These are phyloP conservation scores for Phytophthora podocarpi DNA, from an alignment of 352 stramenopile genomes.

Conservation along the genomic window DNA sequence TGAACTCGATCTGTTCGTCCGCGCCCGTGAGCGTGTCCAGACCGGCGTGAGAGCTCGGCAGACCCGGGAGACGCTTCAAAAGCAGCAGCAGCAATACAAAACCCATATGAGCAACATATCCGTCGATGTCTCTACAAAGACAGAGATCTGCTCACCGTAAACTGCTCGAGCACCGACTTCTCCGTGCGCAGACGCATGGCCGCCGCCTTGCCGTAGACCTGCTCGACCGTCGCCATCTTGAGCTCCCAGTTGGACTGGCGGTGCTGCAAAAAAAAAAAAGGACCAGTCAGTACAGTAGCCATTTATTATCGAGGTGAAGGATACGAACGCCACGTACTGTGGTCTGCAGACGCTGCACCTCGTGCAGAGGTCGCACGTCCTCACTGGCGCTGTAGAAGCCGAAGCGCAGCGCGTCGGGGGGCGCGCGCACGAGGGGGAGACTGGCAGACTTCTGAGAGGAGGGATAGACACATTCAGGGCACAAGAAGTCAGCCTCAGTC, in stretches of 20 bases:
- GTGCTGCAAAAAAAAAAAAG: constrained; percentile 45
- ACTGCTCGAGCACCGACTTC: constrained; percentile 87
- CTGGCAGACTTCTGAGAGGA: constrained; percentile 57
- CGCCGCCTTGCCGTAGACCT: constrained; percentile 89
- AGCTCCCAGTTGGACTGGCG: constrained; percentile 82
- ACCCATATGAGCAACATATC: neutral
- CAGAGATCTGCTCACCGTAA: constrained; percentile 44
- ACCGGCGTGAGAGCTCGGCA: constrained; percentile 76
- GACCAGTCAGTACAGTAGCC: neutral
- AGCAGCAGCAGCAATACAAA: neutral
- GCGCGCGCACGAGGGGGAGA: constrained; percentile 83
- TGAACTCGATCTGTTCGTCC: constrained; percentile 83
- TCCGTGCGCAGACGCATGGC: constrained; percentile 90
- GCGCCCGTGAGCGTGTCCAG: constrained; percentile 81
- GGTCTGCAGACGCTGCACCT: constrained; percentile 85
- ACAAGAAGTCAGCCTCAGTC: neutral
- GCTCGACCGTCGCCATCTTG: constrained; percentile 90
- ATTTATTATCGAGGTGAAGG: neutral
- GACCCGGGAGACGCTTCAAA: constrained; percentile 75
- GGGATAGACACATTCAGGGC: neutral
- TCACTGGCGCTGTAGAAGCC: constrained; percentile 86
- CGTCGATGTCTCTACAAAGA: neutral
- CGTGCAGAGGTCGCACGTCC: constrained; percentile 80
- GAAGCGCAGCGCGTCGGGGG: constrained; percentile 79
- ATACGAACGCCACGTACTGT: constrained; percentile 41